Percentiles rank a stretch among this genome's conserved stretches.
phyloP scores from a whole-genome alignment of 2,329 filamentous ascomycete genomes.

The Fusarium veterinarium region DNA sequence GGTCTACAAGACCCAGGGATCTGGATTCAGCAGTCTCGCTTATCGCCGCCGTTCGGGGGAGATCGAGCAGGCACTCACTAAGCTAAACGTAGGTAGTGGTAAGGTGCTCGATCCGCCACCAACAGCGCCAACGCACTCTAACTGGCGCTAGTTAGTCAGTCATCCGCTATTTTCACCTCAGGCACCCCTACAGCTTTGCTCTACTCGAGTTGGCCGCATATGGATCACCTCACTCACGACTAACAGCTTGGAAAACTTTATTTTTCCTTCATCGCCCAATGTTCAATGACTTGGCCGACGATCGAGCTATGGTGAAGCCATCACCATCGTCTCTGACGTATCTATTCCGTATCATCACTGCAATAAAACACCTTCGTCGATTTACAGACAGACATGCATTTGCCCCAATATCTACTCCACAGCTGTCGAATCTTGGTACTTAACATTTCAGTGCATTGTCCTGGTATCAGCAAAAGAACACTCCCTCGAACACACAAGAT shows the following conservation, averaged over 20 bases:
- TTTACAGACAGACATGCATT: background rate
- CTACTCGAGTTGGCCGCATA: background rate
- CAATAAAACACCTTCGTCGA: background rate
- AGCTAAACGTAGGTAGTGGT: background rate
- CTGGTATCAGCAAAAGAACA: background rate
- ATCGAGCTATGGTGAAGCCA: slow-evolving; percentile 14
- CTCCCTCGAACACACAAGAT: background rate
- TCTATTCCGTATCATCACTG: background rate
- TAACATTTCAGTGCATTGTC: background rate
- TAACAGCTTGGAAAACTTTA: slow-evolving; percentile 20
- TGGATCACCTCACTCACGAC: background rate
- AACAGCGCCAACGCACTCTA: background rate
- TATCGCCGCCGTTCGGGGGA: slow-evolving; percentile 45
- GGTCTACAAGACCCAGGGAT: slow-evolving; percentile 45
- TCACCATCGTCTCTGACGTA: slow-evolving; percentile 3
- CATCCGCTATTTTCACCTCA: slow-evolving; percentile 8
- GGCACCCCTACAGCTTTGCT: slow-evolving; percentile 9
- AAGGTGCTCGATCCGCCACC: slow-evolving; percentile 29
- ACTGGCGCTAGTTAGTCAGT: slow-evolving; percentile 11
- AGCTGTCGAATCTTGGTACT: background rate
- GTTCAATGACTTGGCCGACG: slow-evolving; percentile 2
- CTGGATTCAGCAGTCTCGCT: slow-evolving; percentile 49
- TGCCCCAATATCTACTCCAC: background rate
- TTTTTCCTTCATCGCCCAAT: slow-evolving; percentile 2
- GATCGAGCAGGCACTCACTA: slow-evolving; percentile 20